Base-by-base conservation (phyloP, 345 rosid genomes). In the Fremontodendron californicum region DNA sequence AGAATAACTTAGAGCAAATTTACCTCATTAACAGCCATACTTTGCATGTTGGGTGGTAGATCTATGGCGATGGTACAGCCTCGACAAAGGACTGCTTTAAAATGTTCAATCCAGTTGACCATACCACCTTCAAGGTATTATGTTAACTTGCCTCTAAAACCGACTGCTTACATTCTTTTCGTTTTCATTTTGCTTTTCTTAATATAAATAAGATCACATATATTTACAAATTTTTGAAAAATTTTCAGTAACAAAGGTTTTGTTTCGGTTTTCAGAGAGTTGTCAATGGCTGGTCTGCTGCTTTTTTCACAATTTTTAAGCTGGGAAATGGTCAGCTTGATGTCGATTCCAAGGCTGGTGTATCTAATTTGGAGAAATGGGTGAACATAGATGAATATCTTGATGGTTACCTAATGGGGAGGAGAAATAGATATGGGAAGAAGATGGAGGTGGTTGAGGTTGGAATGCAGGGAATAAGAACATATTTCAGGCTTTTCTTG, bases 401-500 rank as follows among this genome's bases (percentile, higher is more conserved):
- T 4, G 94, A 95, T 1, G 96, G 98, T 48, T 93, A 95, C 89
- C 81, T 93, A 73, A 85, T 96, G 93, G 93, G 88, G 80, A 90
- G 97, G 79, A 89, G 87, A 80, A 93, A 89, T 68, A 85, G 93
- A 79, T 90, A 93, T 15, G 97, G 93, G 71, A 93, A 91, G 84
- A 93, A 91, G 86, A 76, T 84, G 85, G 99, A 96, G 83, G 94
- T 96, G 74, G 78, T 93, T 3, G 99, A 96, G 77, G 68, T 93
- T 4, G 99, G 99, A 31, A 93, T 96, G 98, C 98, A 96, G 68
- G 99, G 92, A 84, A 91, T 92, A 37, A 85, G 97, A 86, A 90
- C 98, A 8, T 93, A 96, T 83, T 96, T 96, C 86, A 86, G 99
- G 85, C 95, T 96, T 79, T 93, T 96, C 88, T 82, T 96, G 81